Conservation (phyloP, 495 filamentous ascomycete genomes). For the Friedmanniomyces endolithicus region DNA sequence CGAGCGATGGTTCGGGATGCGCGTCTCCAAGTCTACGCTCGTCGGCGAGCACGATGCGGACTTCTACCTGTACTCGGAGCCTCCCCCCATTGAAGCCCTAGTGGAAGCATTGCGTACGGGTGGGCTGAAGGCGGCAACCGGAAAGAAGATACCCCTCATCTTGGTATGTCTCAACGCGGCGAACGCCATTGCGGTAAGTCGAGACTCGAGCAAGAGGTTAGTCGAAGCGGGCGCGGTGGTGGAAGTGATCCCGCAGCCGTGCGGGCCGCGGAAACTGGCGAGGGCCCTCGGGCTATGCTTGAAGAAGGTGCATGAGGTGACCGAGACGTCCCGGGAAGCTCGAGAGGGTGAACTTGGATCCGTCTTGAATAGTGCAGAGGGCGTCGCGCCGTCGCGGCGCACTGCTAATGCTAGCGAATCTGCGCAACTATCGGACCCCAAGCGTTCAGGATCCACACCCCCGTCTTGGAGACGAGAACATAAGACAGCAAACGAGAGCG, state of each 20-base stretch:
- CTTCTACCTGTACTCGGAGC: slow-evolving; percentile 2
- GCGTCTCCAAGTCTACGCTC: background rate
- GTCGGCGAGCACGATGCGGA: background rate
- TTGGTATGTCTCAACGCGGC: background rate
- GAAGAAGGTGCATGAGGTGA: background rate
- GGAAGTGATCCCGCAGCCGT: slow-evolving; percentile 6
- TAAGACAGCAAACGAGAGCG: background rate
- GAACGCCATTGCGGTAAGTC: background rate
- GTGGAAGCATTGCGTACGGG: background rate
- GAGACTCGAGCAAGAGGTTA: background rate
- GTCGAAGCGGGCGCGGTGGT: background rate
- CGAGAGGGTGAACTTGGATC: background rate
- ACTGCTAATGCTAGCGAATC: background rate
- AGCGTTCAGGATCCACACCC: background rate
- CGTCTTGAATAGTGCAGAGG: background rate
- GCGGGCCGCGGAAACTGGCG: slow-evolving; percentile 5
- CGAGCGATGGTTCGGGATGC: slow-evolving; percentile 1
- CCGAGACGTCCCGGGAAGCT: background rate
- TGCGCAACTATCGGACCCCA: background rate
- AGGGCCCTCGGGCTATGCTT: background rate
- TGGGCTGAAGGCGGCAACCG: background rate
- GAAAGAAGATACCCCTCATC: background rate
- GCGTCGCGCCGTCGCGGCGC: background rate
- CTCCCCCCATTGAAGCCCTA: background rate
- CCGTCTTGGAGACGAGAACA: background rate